Evolutionary conservation across 108 stramenopile species (phyloP).

Genomic region (Skeletonema costatum): DNA sequence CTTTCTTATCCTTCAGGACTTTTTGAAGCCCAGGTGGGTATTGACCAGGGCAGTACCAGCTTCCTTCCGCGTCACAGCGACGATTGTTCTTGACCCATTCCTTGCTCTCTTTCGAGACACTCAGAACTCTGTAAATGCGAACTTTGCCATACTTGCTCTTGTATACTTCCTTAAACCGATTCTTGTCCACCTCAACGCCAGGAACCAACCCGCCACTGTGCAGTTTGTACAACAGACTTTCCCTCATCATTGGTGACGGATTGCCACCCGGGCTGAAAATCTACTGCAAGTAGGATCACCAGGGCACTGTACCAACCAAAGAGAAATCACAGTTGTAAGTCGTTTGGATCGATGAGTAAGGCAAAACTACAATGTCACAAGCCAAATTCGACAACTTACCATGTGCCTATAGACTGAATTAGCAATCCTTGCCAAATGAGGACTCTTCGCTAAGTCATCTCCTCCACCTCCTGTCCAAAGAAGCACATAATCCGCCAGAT

Average conservation of each 20-base stretch:
- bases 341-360: not conserved
- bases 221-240: slow-evolving; percentile 91
- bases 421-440: slow-evolving; percentile 96
- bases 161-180: slow-evolving; percentile 86
- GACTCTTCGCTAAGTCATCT: slow-evolving; percentile 97
- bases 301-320: slow-evolving; percentile 48
- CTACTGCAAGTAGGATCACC: slow-evolving; percentile 88
- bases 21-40: slow-evolving; percentile 91
- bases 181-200: slow-evolving; percentile 79
- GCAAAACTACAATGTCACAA: not conserved
- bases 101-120: slow-evolving; percentile 88
- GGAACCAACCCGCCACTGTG: slow-evolving; percentile 73
- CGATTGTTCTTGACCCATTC: slow-evolving; percentile 88
- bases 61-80: slow-evolving; percentile 84
- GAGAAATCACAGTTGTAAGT: not conserved
- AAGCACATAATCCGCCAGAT: slow-evolving; percentile 96
- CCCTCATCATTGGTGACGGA: slow-evolving; percentile 76
- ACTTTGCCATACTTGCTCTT: slow-evolving; percentile 94
- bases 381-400: slow-evolving; percentile 9
- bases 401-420: slow-evolving; percentile 94
- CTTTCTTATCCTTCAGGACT: slow-evolving; percentile 79
- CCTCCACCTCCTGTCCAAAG: slow-evolving; percentile 95
- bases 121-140: slow-evolving; percentile 94
- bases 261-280: slow-evolving; percentile 64
- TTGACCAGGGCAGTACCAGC: slow-evolving; percentile 90